Percentiles rank a stretch among this genome's conserved stretches.
These are phyloP conservation scores for Podila verticillata DNA, from an alignment of 192 early-diverging fungal species.

Conservation along the genomic window DNA sequence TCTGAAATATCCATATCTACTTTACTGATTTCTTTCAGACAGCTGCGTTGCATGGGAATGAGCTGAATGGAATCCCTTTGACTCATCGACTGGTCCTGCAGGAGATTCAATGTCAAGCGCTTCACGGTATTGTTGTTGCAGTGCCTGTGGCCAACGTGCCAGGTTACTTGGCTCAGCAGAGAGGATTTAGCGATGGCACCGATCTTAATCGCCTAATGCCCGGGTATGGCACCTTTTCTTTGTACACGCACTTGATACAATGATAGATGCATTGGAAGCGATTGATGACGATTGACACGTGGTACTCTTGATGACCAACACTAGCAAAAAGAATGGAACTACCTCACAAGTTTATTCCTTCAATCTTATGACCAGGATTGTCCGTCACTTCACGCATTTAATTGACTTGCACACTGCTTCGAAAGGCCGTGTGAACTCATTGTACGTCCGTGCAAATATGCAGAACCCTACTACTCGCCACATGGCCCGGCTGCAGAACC, in stretches of 20 bases:
- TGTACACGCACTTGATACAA: neutral
- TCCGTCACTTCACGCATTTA: conserved; percentile 83
- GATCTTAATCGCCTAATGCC: conserved; percentile 92
- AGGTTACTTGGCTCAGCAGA: conserved; percentile 80
- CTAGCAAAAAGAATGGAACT: conserved; percentile 69
- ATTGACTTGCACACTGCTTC: conserved; percentile 92
- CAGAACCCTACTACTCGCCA: conserved; percentile 73
- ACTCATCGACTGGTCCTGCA: conserved; percentile 84
- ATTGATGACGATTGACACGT: neutral
- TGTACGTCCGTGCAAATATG: conserved; percentile 91
- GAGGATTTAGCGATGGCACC: conserved; percentile 88
- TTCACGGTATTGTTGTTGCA: conserved; percentile 88
- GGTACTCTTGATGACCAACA: too few relatives aligned
- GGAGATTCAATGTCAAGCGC: conserved; percentile 74
- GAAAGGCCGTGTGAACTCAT: conserved; percentile 85
- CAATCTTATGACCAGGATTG: conserved; percentile 82
- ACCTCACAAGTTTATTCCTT: conserved; percentile 86
- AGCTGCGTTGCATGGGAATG: conserved; percentile 92
- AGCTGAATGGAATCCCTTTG: conserved; percentile 91
- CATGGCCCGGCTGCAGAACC: conserved; percentile 89
- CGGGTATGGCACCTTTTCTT: conserved; percentile 54
- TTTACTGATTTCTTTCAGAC: conserved; percentile 59
- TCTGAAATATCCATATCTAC: neutral
- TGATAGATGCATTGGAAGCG: neutral
- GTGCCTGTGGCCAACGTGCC: conserved; percentile 90